Conservation (phyloP, 169 alveolate genomes). For the Plasmodium adleri region DNA sequence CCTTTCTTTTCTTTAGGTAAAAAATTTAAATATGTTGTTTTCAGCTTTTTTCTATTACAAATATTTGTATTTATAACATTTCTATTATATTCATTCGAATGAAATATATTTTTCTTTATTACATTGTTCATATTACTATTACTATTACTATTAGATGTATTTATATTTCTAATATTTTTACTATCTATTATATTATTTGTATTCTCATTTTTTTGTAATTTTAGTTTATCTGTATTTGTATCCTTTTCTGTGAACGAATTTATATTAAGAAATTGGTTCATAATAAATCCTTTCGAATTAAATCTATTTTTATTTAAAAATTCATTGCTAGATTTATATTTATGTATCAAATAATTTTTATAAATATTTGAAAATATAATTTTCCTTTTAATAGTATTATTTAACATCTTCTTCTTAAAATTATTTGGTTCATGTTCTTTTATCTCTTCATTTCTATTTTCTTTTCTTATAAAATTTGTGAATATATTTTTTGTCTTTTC, state of each 20-base stretch:
- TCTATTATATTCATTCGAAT: too few relatives aligned
- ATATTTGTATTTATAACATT: too few relatives aligned
- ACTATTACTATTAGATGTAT: background rate
- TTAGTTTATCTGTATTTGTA: too few relatives aligned
- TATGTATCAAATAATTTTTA: constrained; percentile 20
- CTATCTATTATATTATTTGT: background rate
- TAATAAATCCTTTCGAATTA: background rate
- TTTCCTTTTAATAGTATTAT: constrained; percentile 2
- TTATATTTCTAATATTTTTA: background rate
- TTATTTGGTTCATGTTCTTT: background rate
- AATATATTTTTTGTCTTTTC: background rate
- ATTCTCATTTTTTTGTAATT: background rate
- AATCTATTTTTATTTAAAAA: constrained; percentile 18
- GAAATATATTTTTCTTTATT: too few relatives aligned
- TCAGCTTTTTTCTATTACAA: background rate
- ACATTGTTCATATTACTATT: too few relatives aligned
- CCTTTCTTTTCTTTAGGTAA: background rate
- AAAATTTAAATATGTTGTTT: background rate
- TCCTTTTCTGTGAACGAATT: background rate
- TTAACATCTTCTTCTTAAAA: background rate
- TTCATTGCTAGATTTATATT: constrained; percentile 9
- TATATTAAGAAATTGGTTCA: background rate
- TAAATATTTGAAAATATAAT: constrained; percentile 5
- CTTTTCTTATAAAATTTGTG: background rate
- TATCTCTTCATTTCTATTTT: constrained; percentile 23